Conservation (phyloP, 2,329 filamentous ascomycete genomes). For the Colletotrichum gigasporum region DNA sequence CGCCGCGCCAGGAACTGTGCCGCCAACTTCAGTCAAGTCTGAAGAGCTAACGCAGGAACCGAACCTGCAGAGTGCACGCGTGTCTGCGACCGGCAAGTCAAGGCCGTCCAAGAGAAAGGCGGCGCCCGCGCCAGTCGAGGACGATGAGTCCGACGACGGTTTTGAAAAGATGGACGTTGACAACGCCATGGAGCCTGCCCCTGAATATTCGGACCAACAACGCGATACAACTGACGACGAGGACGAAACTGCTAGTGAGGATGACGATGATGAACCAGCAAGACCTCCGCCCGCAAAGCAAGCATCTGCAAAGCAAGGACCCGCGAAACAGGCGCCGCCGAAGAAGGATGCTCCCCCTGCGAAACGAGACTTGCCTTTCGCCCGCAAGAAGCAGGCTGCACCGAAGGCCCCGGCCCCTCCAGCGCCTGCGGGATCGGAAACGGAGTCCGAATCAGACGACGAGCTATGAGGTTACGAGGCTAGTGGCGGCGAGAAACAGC, state of each 20-base stretch:
- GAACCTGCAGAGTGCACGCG: constrained; percentile 35
- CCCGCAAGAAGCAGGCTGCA: constrained; percentile 41
- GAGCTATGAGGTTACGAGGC: constrained; percentile 53
- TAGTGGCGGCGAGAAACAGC: neutral
- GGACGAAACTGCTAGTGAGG: constrained; percentile 53
- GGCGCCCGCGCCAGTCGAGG: constrained; percentile 45
- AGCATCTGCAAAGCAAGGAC: neutral
- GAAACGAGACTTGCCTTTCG: constrained; percentile 55
- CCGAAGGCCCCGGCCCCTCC: constrained; percentile 39
- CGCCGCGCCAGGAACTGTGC: constrained; percentile 52
- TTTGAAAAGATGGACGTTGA: constrained; percentile 63
- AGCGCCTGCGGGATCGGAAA: constrained; percentile 52
- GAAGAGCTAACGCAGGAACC: constrained; percentile 34
- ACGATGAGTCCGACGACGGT: constrained; percentile 54
- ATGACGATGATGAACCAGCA: constrained; percentile 47
- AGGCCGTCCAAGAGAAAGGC: constrained; percentile 61
- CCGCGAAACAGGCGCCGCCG: constrained; percentile 17
- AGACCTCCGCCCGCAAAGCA: constrained; percentile 34
- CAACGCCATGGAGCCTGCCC: constrained; percentile 33
- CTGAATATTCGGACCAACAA: constrained; percentile 45
- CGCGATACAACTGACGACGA: constrained; percentile 49
- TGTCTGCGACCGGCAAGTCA: constrained; percentile 45
- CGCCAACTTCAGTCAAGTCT: constrained; percentile 52
- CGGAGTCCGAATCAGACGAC: constrained; percentile 66
- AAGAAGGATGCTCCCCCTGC: constrained; percentile 43